phyloP scores from a whole-genome alignment of 352 stramenopile genomes.

The Phytopythium delawarense region DNA sequence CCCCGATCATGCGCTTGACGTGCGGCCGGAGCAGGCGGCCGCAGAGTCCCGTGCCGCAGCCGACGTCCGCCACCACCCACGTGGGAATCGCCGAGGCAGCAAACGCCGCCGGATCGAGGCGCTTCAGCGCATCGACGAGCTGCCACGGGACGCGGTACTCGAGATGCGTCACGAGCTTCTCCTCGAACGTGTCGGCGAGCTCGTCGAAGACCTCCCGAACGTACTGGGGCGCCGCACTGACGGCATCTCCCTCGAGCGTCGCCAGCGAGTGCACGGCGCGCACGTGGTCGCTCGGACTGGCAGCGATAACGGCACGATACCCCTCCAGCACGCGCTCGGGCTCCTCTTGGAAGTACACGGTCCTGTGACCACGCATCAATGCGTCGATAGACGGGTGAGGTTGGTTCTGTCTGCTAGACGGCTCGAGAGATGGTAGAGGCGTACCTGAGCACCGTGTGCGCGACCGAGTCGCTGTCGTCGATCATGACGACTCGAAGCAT shows the following conservation, averaged over 20 bases:
- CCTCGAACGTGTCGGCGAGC: constrained; percentile 73
- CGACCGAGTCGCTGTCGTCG: constrained; percentile 68
- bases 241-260: constrained; percentile 45
- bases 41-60: constrained; percentile 77
- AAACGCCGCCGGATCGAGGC: constrained; percentile 27
- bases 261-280: constrained; percentile 62
- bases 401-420: background rate
- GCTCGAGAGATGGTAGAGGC: no score
- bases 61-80: constrained; percentile 55
- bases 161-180: constrained; percentile 74
- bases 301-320: constrained; percentile 40
- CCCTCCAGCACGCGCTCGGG: constrained; percentile 44
- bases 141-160: constrained; percentile 81
- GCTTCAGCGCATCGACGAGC: constrained; percentile 60
- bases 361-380: constrained; percentile 21
- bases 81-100: constrained; percentile 2
- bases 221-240: constrained; percentile 55
- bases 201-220: constrained; percentile 79
- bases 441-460: constrained; percentile 62
- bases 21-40: constrained; percentile 60
- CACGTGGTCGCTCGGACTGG: constrained; percentile 32
- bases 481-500: constrained; percentile 69
- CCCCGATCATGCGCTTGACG: constrained; percentile 48
- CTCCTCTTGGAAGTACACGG: constrained; percentile 59
- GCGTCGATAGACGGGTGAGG: background rate